These are phyloP conservation scores for Xerophyta viscosa DNA, from an alignment of 106 monocot species.

Conservation along the genomic window DNA sequence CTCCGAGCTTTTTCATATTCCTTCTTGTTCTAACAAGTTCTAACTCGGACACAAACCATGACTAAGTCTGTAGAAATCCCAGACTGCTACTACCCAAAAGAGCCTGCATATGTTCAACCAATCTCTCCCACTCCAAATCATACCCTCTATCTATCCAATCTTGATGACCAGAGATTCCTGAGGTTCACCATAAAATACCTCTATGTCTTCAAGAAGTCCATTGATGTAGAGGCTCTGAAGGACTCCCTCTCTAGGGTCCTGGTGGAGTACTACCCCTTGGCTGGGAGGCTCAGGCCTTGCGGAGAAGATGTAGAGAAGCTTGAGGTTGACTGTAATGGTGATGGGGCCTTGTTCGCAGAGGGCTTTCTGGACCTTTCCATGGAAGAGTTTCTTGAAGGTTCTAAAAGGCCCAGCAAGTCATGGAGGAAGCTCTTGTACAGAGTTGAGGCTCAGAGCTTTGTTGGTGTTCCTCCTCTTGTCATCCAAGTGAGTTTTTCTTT, in stretches of 20 bases:
- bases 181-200: conserved; percentile 88
- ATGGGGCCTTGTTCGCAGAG: conserved; percentile 76
- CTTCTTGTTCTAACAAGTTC: too few species aligned
- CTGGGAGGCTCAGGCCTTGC: conserved; percentile 51
- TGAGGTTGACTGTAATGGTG: conserved; percentile 72
- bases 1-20: too few species aligned
- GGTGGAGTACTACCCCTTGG: conserved; percentile 74
- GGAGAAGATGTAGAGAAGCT: conserved; percentile 42
- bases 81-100: conserved; percentile 48
- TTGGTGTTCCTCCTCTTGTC: conserved; percentile 64
- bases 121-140: conserved; percentile 28
- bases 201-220: conserved; percentile 36
- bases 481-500: conserved; percentile 41
- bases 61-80: conserved; percentile 48
- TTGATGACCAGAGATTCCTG: conserved; percentile 84
- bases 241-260: conserved; percentile 44
- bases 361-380: conserved; percentile 31
- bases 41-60: conserved; percentile 24
- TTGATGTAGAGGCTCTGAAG: conserved; percentile 23
- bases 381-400: conserved; percentile 43
- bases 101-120: conserved; percentile 39
- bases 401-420: conserved; percentile 45
- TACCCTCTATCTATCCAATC: conserved; percentile 75
- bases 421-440: conserved; percentile 89
- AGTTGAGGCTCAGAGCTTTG: conserved; percentile 40